A percentile compares a stretch with the other conserved stretches of the same genome.
These are phyloP conservation scores for Whalleya microplaca DNA, from an alignment of 2,329 filamentous ascomycete genomes.

Conservation along the genomic window DNA sequence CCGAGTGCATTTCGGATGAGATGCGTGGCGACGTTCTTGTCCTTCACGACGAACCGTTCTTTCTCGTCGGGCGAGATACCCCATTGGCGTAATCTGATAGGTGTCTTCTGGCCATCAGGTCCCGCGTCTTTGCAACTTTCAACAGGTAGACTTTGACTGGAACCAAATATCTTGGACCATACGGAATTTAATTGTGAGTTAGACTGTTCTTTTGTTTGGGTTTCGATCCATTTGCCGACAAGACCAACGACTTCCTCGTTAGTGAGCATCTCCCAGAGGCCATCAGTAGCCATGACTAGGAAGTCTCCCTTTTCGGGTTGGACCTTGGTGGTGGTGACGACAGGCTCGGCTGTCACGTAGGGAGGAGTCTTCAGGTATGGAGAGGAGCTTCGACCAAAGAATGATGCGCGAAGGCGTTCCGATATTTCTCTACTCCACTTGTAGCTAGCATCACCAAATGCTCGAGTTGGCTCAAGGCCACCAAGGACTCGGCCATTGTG, in stretches of 20 bases:
- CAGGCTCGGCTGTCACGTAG: conserved; percentile 94
- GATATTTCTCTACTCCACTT: conserved; percentile 92
- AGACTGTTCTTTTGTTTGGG: conserved; percentile 58
- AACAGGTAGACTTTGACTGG: conserved; percentile 69
- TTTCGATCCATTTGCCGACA: conserved; percentile 95
- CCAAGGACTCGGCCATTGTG: conserved; percentile 89
- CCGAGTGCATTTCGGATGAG: conserved; percentile 93
- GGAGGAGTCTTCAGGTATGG: conserved; percentile 85
- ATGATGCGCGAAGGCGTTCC: conserved; percentile 78
- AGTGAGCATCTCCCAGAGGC: conserved; percentile 98
- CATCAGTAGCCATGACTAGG: conserved; percentile 93
- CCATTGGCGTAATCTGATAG: conserved; percentile 90
- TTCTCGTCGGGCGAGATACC: conserved; percentile 74
- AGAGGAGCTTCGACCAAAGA: conserved; percentile 83
- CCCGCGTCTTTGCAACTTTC: conserved; percentile 60
- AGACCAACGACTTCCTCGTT: conserved; percentile 98
- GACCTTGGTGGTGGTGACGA: conserved; percentile 91
- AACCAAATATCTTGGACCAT: conserved; percentile 69
- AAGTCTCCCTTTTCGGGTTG: conserved; percentile 91
- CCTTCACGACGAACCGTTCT: conserved; percentile 88
- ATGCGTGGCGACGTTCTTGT: conserved; percentile 96
- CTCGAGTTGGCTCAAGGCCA: conserved; percentile 87
- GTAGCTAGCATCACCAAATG: conserved; percentile 95
- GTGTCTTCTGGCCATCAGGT: conserved; percentile 76
- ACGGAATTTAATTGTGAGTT: conserved; percentile 69